Percentiles rank a stretch among this genome's conserved stretches.
Conservation (phyloP, 83 land plant species). For the Larix sibirica region DNA sequence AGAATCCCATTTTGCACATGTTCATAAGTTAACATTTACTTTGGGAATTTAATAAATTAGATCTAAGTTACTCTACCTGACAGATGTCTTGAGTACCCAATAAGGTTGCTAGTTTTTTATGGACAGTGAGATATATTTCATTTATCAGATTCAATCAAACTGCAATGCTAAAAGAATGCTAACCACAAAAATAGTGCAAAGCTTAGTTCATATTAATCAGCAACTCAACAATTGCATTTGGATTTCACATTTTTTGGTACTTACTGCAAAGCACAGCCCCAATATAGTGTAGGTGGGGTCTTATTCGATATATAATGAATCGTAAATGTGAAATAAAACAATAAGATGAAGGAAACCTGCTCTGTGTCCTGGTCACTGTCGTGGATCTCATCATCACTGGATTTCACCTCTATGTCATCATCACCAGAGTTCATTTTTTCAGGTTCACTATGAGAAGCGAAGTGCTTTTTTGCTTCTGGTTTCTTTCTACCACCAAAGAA, state of each 20-base stretch:
- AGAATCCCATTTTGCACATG: neutral
- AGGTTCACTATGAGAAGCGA: constrained; percentile 19
- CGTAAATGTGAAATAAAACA: neutral
- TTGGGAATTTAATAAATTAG: neutral
- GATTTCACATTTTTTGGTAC: neutral
- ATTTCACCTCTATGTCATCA: neutral
- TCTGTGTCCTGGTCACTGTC: constrained; percentile 30
- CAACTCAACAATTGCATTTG: neutral
- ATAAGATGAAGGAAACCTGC: constrained; percentile 8
- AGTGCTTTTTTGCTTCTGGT: constrained; percentile 7
- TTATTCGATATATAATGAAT: neutral
- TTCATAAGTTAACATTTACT: neutral
- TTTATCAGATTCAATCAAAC: neutral
- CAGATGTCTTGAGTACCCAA: neutral
- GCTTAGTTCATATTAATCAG: neutral
- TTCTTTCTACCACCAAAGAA: constrained; percentile 49
- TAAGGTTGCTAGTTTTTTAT: neutral
- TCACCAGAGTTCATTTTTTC: constrained; percentile 20
- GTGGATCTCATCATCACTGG: neutral
- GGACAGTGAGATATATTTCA: neutral
- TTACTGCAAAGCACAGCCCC: neutral
- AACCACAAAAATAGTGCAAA: neutral
- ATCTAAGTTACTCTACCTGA: neutral
- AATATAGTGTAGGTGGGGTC: neutral
- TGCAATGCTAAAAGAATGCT: neutral